A percentile compares a stretch with the other conserved stretches of the same genome.
Conservation (phyloP, 306 rosid genomes). For the Styphnolobium japonicum region DNA sequence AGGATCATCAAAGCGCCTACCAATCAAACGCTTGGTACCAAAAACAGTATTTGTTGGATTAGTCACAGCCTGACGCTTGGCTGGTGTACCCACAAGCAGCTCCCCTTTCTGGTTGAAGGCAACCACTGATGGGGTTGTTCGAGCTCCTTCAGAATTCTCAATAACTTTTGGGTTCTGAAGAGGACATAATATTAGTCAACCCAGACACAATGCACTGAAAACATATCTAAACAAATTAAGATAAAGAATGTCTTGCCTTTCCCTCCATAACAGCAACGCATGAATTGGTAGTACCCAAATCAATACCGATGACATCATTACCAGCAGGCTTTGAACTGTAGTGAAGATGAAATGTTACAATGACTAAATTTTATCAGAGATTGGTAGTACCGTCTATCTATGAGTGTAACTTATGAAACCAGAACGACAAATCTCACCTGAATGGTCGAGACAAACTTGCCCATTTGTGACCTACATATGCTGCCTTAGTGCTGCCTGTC, state of each 20-base stretch:
- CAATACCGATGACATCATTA: slow-evolving; percentile 76
- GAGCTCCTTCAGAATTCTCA: slow-evolving; percentile 83
- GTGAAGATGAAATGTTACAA: not conserved
- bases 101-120: slow-evolving; percentile 85
- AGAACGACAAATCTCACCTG: slow-evolving; percentile 43
- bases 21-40: slow-evolving; percentile 78
- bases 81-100: slow-evolving; percentile 81
- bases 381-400: not conserved
- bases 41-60: slow-evolving; percentile 76
- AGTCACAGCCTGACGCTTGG: slow-evolving; percentile 84
- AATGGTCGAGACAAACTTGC: slow-evolving; percentile 62
- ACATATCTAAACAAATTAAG: not conserved
- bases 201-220: not conserved
- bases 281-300: slow-evolving; percentile 89
- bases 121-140: slow-evolving; percentile 88
- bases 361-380: not conserved
- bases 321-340: slow-evolving; percentile 74
- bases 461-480: slow-evolving; percentile 48
- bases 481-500: slow-evolving; percentile 39
- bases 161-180: slow-evolving; percentile 77
- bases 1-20: slow-evolving; percentile 76
- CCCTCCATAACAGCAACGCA: slow-evolving; percentile 92
- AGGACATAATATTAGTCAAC: not conserved
- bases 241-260: slow-evolving; percentile 37
- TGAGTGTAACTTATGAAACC: not conserved